Conservation (phyloP, 2,329 filamentous ascomycete species). For the Tolypocladium ovalisporum region DNA sequence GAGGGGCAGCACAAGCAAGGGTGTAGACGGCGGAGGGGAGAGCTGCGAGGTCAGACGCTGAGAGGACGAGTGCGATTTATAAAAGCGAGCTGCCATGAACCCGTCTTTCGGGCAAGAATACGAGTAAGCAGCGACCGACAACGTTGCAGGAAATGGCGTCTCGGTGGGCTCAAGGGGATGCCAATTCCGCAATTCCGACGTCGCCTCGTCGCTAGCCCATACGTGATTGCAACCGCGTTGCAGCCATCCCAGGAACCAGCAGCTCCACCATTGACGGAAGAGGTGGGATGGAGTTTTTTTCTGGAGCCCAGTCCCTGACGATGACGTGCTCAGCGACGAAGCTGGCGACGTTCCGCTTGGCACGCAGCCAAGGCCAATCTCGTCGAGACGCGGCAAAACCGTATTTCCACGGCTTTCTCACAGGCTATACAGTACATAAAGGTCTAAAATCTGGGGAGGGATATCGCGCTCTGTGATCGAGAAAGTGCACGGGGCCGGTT, state of each 20-base stretch:
- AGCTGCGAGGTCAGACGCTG: background rate
- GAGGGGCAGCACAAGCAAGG: background rate
- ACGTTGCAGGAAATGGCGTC: background rate
- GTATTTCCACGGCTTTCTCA: background rate
- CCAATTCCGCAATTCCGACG: background rate
- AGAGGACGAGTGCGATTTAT: background rate
- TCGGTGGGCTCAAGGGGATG: background rate
- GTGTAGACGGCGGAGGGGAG: background rate
- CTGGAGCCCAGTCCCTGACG: constrained; percentile 1
- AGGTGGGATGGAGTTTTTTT: constrained; percentile 1
- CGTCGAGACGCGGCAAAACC: background rate
- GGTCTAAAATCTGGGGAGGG: no score
- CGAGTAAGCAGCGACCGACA: background rate
- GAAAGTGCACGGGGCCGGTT: background rate
- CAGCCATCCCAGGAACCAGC: background rate
- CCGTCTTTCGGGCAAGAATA: background rate
- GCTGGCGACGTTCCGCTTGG: background rate
- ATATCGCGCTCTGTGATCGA: background rate
- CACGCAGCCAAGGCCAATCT: background rate
- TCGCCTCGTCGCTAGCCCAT: background rate
- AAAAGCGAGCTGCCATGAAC: background rate
- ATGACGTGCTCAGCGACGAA: constrained; percentile 5
- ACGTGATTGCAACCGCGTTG: background rate
- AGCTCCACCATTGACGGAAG: background rate
- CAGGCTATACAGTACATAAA: no score